phyloP scores from a whole-genome alignment of 2,329 filamentous ascomycete species.

The Aspergillus tanneri region DNA sequence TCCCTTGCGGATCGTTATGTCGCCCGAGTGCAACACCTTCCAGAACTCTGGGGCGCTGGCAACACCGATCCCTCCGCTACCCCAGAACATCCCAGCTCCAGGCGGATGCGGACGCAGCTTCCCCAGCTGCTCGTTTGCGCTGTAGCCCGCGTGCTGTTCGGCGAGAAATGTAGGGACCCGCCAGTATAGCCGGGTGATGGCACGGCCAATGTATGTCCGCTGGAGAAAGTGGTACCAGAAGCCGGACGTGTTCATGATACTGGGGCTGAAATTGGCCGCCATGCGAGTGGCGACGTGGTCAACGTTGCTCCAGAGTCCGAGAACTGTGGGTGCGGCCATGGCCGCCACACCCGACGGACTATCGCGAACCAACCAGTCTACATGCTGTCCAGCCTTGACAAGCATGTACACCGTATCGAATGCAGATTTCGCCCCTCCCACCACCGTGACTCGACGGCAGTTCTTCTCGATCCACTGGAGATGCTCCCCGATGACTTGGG shows the following conservation, averaged over 20 bases:
- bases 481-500: background rate
- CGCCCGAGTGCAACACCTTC: slow-evolving; percentile 31
- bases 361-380: slow-evolving; percentile 37
- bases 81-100: slow-evolving; percentile 39
- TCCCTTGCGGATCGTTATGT: slow-evolving; percentile 18
- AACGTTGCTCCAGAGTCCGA: slow-evolving; percentile 14
- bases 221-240: background rate
- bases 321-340: slow-evolving; percentile 30
- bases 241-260: slow-evolving; percentile 31
- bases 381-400: slow-evolving; percentile 29
- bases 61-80: slow-evolving; percentile 30
- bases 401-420: slow-evolving; percentile 37
- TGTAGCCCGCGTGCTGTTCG: slow-evolving; percentile 24
- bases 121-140: slow-evolving; percentile 7
- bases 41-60: slow-evolving; percentile 37
- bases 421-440: slow-evolving; percentile 36
- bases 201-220: background rate
- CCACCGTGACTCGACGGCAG: slow-evolving; percentile 25
- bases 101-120: background rate
- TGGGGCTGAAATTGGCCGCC: slow-evolving; percentile 25
- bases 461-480: background rate
- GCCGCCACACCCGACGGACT: slow-evolving; percentile 32
- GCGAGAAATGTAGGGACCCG: background rate
- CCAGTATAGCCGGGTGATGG: background rate
- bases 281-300: slow-evolving; percentile 29